These are phyloP conservation scores for Penicillium sp. DNA, from an alignment of 2,329 filamentous ascomycete genomes.

Conservation along the genomic window DNA sequence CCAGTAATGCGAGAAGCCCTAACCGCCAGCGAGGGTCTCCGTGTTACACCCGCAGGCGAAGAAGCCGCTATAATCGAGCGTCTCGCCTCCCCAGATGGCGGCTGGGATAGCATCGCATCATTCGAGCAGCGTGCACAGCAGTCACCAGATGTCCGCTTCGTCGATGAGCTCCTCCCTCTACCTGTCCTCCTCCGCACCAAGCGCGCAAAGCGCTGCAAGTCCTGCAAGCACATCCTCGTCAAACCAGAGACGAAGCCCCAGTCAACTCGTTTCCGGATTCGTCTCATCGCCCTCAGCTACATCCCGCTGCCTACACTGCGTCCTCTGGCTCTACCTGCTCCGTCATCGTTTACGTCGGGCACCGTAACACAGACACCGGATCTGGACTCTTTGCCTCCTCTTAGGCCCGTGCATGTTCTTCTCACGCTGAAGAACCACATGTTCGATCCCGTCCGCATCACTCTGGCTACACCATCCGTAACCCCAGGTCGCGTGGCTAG, in stretches of 20 bases:
- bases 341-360: slow-evolving; percentile 23
- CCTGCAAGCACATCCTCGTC: slow-evolving; percentile 91
- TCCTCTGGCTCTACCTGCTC: slow-evolving; percentile 53
- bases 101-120: slow-evolving; percentile 65
- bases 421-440: slow-evolving; percentile 91
- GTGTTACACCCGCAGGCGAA: slow-evolving; percentile 58
- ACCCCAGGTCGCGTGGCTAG: slow-evolving; percentile 76
- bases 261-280: slow-evolving; percentile 88
- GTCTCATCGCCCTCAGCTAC: slow-evolving; percentile 82
- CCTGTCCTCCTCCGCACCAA: slow-evolving; percentile 85
- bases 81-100: slow-evolving; percentile 53
- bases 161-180: slow-evolving; percentile 74
- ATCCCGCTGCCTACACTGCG: slow-evolving; percentile 74
- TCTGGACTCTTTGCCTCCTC: slow-evolving; percentile 50
- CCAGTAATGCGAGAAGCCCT: slow-evolving; percentile 79
- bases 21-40: slow-evolving; percentile 69
- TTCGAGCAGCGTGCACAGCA: slow-evolving; percentile 54
- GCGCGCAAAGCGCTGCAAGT: slow-evolving; percentile 86
- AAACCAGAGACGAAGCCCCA: slow-evolving; percentile 90
- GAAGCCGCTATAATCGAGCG: slow-evolving; percentile 63
- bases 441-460: slow-evolving; percentile 86
- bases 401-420: slow-evolving; percentile 70
- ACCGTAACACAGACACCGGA: slow-evolving; percentile 30
- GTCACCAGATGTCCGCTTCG: slow-evolving; percentile 59
- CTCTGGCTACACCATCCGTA: slow-evolving; percentile 76